Conservation (phyloP, 73 alveolate genomes). For the Stentor coeruleus region DNA sequence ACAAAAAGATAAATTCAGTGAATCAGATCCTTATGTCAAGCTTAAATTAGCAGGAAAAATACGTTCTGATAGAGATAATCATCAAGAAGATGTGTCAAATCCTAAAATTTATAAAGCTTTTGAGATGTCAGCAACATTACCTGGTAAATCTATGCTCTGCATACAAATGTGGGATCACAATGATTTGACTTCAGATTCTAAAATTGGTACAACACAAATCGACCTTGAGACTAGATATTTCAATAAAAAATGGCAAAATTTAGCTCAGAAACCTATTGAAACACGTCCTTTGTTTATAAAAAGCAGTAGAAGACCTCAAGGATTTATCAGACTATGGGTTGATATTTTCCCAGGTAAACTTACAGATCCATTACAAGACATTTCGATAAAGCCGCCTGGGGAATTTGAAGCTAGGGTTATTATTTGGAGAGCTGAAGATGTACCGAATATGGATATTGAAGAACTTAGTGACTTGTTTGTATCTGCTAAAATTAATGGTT, state of each 20-base stretch:
- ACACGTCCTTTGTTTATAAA: conserved; percentile 68
- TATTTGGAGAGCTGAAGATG: conserved; percentile 75
- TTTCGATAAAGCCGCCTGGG: conserved; percentile 62
- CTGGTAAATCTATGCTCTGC: conserved; percentile 58
- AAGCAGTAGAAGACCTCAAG: conserved; percentile 54
- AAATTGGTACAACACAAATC: conserved; percentile 65
- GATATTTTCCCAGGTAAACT: conserved; percentile 60
- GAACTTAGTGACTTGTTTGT: conserved; percentile 78
- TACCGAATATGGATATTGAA: conserved; percentile 68
- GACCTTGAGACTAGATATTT: conserved; percentile 79
- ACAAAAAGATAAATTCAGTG: conserved; percentile 11
- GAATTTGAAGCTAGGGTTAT: conserved; percentile 81
- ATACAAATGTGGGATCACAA: conserved; percentile 66
- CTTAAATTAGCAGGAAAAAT: not conserved
- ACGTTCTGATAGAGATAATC: not conserved
- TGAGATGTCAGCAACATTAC: conserved; percentile 37
- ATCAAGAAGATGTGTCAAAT: conserved; percentile 25
- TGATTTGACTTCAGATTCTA: conserved; percentile 58
- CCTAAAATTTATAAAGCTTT: conserved; percentile 9
- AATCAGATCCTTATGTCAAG: conserved; percentile 28
- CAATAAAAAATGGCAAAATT: conserved; percentile 56
- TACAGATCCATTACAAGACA: conserved; percentile 30
- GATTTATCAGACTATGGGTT: conserved; percentile 77
- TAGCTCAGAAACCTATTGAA: conserved; percentile 66
- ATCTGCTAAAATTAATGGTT: conserved; percentile 59